Base-by-base conservation (phyloP, 139 green algal species). In the Auxenochlorella pyrenoidosa region DNA sequence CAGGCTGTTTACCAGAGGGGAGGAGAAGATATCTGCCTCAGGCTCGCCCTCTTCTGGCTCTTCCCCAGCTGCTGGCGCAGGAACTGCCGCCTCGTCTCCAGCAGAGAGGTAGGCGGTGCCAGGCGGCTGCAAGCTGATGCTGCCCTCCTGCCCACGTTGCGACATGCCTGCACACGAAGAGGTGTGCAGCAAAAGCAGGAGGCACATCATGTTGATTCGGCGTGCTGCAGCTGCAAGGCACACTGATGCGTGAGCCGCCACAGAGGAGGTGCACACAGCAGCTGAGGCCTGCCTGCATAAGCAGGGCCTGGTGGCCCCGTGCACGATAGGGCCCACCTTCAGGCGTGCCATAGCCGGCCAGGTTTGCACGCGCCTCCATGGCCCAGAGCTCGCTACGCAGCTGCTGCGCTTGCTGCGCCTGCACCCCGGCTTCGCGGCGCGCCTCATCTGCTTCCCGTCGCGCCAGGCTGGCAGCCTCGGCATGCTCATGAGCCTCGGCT, bases 301-400 rank as follows among this genome's bases (percentile, higher is more conserved):
- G 26, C 63, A 1, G 1, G 28, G 28, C 63, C 26, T 6, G 2
- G 2, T 71, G 26, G 13, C 18, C 63, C 24, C 28, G 6, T 36
- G 21, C 1, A 34, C 1, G 34, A 78, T 28, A 30, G 15, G 13
- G 30, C 72, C 22, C 60, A 43, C 40, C 80, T 40, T 32, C 60
- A 3, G 82, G 82, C 18, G 82, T 86, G 82, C 82, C 82, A 36
- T 86, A 86, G 28, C 65, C 24, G 21, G 82, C 82, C 43, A 86
- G 82, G 82, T 79, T 86, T 21, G 82, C 66, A 10, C 66, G 82
- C 24, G 82, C 82, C 66, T 86, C 82, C 41, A 78, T 21, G 2
- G 65, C 82, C 82, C 82, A 86, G n/a, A 88, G 58, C 75, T 88
- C 73, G 28, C 59, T 78, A 26, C 59, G 84, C 72, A 84, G 73